Conservation (phyloP, 2,329 filamentous ascomycete genomes). For the Tolypocladium guangdongense region DNA sequence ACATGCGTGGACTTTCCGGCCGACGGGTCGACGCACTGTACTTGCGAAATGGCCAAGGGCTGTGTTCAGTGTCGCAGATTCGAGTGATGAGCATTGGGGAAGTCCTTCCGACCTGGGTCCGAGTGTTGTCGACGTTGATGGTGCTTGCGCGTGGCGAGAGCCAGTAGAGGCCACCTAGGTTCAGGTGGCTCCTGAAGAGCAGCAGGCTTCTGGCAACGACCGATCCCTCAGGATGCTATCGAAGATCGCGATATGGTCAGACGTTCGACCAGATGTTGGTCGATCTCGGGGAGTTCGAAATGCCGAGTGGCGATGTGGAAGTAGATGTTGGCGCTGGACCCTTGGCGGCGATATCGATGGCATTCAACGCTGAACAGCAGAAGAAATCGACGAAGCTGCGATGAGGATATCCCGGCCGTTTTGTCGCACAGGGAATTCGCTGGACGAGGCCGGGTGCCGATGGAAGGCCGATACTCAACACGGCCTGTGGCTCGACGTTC, state of each 20-base stretch:
- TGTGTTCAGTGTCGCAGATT: slow-evolving; percentile 41
- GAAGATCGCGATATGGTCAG: not conserved
- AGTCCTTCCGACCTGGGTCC: not conserved
- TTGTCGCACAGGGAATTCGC: not conserved
- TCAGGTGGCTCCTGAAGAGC: not conserved
- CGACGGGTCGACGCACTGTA: slow-evolving; percentile 35
- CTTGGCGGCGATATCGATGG: no score
- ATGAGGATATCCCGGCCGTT: not conserved
- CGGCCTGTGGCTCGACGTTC: not conserved
- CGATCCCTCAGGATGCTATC: not conserved
- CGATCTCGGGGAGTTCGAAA: not conserved
- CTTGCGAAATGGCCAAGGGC: slow-evolving; percentile 44
- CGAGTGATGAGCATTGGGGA: slow-evolving; percentile 47
- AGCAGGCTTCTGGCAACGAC: not conserved
- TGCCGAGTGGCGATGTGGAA: not conserved
- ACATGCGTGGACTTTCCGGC: slow-evolving; percentile 42
- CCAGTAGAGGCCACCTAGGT: not conserved
- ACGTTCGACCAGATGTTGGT: not conserved
- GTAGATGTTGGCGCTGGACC: not conserved
- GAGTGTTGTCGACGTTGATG: not conserved
- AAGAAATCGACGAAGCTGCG: not conserved
- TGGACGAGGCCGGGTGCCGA: not conserved
- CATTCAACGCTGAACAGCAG: not conserved
- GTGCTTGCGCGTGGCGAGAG: not conserved
- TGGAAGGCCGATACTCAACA: not conserved